These are phyloP conservation scores for Eruca vesicaria DNA, from an alignment of 441 rosid genomes.

Conservation along the genomic window DNA sequence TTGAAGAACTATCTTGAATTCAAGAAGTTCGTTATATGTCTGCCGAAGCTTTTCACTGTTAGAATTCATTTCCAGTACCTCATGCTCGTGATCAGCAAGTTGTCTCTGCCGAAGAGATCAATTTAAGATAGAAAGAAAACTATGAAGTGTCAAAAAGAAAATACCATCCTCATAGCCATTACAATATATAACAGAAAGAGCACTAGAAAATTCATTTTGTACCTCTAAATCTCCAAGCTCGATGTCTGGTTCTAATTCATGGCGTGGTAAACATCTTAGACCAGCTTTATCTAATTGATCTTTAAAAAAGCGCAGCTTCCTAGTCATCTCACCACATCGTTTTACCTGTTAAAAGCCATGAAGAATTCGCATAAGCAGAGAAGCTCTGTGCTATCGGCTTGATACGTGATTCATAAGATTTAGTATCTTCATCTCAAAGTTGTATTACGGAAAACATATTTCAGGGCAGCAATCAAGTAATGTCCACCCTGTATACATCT, in stretches of 20 bases:
- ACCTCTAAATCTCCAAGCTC: slow-evolving; percentile 98
- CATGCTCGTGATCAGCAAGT: slow-evolving; percentile 94
- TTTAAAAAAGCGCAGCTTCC: slow-evolving; percentile 54
- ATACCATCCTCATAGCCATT: background rate
- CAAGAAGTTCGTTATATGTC: slow-evolving; percentile 88
- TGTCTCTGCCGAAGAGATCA: slow-evolving; percentile 55
- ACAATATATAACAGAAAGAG: slow-evolving; percentile 12
- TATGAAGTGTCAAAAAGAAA: slow-evolving; percentile 18
- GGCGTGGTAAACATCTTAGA: slow-evolving; percentile 55
- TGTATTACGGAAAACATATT: background rate
- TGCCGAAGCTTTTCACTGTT: slow-evolving; percentile 92
- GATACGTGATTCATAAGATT: background rate
- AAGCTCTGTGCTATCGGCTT: slow-evolving; percentile 14
- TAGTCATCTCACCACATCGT: slow-evolving; percentile 97
- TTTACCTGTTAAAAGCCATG: slow-evolving; percentile 66
- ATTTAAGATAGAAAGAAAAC: slow-evolving; percentile 20
- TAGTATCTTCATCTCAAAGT: background rate
- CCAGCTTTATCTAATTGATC: slow-evolving; percentile 57
- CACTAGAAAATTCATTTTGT: slow-evolving; percentile 19
- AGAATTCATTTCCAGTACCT: slow-evolving; percentile 91
- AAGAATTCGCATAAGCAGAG: slow-evolving; percentile 30
- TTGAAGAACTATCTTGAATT: slow-evolving; percentile 92
- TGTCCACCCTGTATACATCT: background rate
- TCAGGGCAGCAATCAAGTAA: background rate
- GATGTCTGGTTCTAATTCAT: slow-evolving; percentile 69